These are phyloP conservation scores for Nitzschia sp. DNA, from an alignment of 108 stramenopile genomes.

Conservation along the genomic window DNA sequence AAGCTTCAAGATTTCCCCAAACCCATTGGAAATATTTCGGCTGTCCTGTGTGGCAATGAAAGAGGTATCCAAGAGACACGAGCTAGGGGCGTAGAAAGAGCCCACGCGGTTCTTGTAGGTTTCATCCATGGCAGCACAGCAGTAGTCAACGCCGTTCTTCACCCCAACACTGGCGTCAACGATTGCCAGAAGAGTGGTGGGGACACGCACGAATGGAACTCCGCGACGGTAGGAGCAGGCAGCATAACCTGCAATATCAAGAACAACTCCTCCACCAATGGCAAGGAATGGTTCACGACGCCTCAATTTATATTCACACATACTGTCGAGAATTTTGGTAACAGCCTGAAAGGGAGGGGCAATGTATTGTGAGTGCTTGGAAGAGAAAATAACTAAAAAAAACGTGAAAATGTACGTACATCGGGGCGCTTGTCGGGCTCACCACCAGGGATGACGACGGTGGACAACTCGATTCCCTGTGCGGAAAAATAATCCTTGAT, in stretches of 20 bases:
- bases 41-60: constrained; percentile 88
- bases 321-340: constrained; percentile 72
- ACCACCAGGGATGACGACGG: constrained; percentile 67
- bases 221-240: constrained; percentile 93
- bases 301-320: constrained; percentile 83
- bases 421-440: constrained; percentile 79
- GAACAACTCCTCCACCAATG: constrained; percentile 91
- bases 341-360: constrained; percentile 59
- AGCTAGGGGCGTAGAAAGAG: constrained; percentile 89
- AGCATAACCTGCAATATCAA: constrained; percentile 95
- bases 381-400: constrained; percentile 9
- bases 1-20: constrained; percentile 95
- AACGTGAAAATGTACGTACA: constrained; percentile 38
- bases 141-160: constrained; percentile 95
- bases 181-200: constrained; percentile 93
- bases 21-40: constrained; percentile 89
- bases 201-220: constrained; percentile 87
- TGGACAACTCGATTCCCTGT: constrained; percentile 65
- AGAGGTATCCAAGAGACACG: constrained; percentile 80
- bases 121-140: constrained; percentile 73
- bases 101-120: constrained; percentile 97
- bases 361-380: constrained; percentile 4
- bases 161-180: constrained; percentile 97
- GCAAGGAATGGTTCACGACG: constrained; percentile 93
- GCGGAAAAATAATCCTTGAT: constrained; percentile 66